Percentiles rank a stretch among this genome's conserved stretches.
These are phyloP conservation scores for Chlorociboria aeruginascens DNA, from an alignment of 495 filamentous ascomycete species.

Conservation along the genomic window DNA sequence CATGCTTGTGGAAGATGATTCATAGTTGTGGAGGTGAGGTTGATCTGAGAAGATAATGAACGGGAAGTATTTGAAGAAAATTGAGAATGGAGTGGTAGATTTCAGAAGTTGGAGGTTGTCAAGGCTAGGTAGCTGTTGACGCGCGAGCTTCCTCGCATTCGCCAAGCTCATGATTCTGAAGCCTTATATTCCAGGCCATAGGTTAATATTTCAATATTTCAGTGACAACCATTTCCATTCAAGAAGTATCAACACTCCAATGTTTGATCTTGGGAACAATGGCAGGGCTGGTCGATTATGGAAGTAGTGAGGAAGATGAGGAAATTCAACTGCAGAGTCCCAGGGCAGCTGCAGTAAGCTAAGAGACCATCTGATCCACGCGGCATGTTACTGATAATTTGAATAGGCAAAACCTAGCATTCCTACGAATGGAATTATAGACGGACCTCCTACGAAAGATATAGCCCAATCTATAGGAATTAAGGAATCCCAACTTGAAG, in stretches of 20 bases:
- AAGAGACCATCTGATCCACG: background rate
- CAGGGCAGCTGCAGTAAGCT: too few species aligned
- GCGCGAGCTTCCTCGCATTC: background rate
- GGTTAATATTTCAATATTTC: too few species aligned
- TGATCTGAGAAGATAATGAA: background rate
- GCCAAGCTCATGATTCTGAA: too few species aligned
- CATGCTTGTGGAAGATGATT: constrained; percentile 93
- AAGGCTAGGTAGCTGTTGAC: background rate
- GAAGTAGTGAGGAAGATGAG: constrained; percentile 61
- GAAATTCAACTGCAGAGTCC: background rate
- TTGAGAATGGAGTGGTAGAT: background rate
- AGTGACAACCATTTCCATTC: too few species aligned
- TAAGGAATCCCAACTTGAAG: constrained; percentile 1
- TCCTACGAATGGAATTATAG: too few species aligned
- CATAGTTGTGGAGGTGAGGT: constrained; percentile 38
- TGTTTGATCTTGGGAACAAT: constrained; percentile 26
- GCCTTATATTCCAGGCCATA: too few species aligned
- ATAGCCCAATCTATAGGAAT: too few species aligned
- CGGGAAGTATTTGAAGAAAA: background rate
- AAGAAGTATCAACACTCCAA: too few species aligned
- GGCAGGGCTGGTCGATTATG: constrained; percentile 59
- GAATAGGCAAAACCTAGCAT: too few species aligned
- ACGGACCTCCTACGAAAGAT: too few species aligned
- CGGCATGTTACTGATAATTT: background rate
- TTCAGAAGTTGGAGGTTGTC: background rate